Evolutionary conservation across 176 grass and related monocot genomes (phyloP).

Genomic region (Thalia dealbata): DNA sequence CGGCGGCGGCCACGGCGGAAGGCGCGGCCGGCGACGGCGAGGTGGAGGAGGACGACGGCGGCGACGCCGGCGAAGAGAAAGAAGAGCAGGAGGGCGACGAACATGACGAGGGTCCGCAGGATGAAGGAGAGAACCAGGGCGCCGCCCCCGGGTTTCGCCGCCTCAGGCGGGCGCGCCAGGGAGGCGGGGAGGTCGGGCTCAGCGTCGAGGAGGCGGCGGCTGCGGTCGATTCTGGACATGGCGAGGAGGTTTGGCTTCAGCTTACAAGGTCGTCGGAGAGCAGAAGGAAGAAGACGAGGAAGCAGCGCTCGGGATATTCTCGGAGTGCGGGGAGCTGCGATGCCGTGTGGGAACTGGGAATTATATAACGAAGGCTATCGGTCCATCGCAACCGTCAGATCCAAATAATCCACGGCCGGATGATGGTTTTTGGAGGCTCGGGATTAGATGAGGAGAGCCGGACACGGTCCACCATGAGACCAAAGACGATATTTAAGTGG

Average conservation of each 20-base stretch:
- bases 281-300: neutral
- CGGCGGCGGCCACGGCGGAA: constrained; percentile 29
- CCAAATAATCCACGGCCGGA: neutral
- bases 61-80: constrained; percentile 58
- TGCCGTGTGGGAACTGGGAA: no score
- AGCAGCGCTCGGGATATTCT: neutral
- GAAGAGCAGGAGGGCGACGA: constrained; percentile 48
- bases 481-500: neutral
- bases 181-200: neutral
- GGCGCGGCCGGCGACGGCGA: constrained; percentile 47
- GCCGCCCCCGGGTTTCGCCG: constrained; percentile 18
- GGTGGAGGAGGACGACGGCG: constrained; percentile 49
- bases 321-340: neutral
- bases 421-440: neutral
- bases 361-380: neutral
- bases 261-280: neutral
- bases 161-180: neutral
- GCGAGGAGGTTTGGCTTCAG: neutral
- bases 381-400: neutral
- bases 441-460: neutral
- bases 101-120: constrained; percentile 54
- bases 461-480: neutral
- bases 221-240: neutral
- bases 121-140: constrained; percentile 44
- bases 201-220: neutral